Percentiles rank a stretch among this genome's conserved stretches.
phyloP scores from a whole-genome alignment of 2,329 filamentous ascomycete genomes.

The Dothidotthia symphoricarpi region DNA sequence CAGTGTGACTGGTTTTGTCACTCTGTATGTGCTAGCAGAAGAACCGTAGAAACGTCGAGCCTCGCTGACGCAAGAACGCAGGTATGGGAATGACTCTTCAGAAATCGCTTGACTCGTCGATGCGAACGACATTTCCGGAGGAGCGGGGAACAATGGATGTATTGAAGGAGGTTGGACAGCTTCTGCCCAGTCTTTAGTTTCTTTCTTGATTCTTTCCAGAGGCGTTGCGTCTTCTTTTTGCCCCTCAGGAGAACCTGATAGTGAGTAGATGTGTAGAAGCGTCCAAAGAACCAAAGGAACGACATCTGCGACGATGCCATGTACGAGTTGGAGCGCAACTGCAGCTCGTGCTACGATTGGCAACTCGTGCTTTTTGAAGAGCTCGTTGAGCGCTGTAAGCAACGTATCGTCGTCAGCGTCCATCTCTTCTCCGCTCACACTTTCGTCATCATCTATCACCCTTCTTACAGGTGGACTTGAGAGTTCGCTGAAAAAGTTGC shows the following conservation, averaged over 20 bases:
- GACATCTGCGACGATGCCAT: conserved; percentile 28
- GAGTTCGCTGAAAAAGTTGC: conserved; percentile 27
- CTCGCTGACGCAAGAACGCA: conserved; percentile 35
- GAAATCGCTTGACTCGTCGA: conserved; percentile 11
- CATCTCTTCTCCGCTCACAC: conserved; percentile 34
- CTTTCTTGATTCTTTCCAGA: conserved; percentile 25
- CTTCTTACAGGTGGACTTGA: conserved; percentile 28
- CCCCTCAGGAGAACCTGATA: conserved; percentile 8
- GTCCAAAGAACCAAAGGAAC: conserved; percentile 38
- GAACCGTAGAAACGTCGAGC: conserved; percentile 30
- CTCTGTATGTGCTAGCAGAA: conserved; percentile 19
- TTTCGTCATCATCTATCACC: conserved; percentile 33
- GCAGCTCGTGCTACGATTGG: conserved; percentile 29
- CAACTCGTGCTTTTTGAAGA: conserved; percentile 31
- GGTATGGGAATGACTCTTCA: conserved; percentile 20
- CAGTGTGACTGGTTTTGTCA: conserved; percentile 23
- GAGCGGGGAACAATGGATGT: conserved; percentile 38
- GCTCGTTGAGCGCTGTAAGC: conserved; percentile 30
- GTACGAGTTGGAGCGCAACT: conserved; percentile 30
- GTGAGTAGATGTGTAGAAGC: conserved; percentile 29
- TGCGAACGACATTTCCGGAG: conserved; percentile 31
- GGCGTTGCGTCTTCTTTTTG: conserved; percentile 12
- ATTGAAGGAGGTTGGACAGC: conserved; percentile 38
- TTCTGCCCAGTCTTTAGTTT: conserved; percentile 32
- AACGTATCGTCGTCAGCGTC: conserved; percentile 37